Evolutionary conservation across 441 rosid genomes (phyloP).

Genomic region (Bocquillonia castaneifolia): DNA sequence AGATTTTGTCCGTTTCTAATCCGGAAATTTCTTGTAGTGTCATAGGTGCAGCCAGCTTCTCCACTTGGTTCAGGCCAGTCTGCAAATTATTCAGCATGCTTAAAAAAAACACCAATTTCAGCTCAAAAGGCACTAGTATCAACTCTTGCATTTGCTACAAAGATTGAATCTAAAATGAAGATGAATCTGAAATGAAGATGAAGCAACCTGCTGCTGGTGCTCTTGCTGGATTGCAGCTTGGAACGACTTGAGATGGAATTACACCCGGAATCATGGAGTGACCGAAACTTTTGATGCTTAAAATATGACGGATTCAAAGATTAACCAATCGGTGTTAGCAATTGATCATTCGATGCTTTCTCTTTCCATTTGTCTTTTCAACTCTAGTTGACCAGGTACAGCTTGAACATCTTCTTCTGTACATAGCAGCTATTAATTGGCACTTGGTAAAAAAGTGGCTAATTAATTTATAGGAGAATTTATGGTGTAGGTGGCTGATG

Average conservation of each 20-base stretch:
- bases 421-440: not conserved
- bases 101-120: constrained; percentile 35
- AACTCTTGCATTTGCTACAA: constrained; percentile 55
- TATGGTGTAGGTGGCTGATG: not conserved
- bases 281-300: not conserved
- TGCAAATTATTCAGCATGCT: constrained; percentile 27
- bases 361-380: not conserved
- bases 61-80: constrained; percentile 27
- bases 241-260: too few relatives aligned
- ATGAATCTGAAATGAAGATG: too few relatives aligned
- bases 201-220: constrained; percentile 24
- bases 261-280: not conserved
- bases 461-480: not conserved
- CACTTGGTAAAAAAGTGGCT: not conserved
- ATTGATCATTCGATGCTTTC: not conserved
- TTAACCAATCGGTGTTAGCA: not conserved
- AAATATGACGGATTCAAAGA: not conserved
- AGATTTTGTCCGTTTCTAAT: too few relatives aligned
- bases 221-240: too few relatives aligned
- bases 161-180: constrained; percentile 45
- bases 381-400: not conserved
- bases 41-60: constrained; percentile 20
- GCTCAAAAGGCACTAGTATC: constrained; percentile 48
- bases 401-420: not conserved
- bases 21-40: too few relatives aligned